Evolutionary conservation across 2,329 filamentous ascomycete genomes (phyloP).

Genomic region (Fusarium veterinarium): DNA sequence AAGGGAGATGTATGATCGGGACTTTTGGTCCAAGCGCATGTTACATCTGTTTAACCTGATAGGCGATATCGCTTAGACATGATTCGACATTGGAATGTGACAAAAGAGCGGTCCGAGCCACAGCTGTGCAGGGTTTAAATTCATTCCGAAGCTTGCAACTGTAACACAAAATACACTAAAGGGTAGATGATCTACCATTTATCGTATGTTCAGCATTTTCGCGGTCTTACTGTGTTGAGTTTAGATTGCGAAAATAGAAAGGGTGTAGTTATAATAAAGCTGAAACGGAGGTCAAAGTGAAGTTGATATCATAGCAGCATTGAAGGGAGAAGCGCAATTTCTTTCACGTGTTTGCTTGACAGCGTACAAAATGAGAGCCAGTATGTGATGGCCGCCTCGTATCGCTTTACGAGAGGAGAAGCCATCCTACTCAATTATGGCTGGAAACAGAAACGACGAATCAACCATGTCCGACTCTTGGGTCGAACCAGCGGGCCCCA

Average conservation of each 20-base stretch:
- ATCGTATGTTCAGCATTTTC: neutral
- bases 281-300: neutral
- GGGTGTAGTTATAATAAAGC: neutral
- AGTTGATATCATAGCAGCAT: neutral
- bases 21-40: neutral
- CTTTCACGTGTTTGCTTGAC: neutral
- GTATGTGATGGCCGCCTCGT: neutral
- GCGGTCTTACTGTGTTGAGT: neutral
- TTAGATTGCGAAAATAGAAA: neutral
- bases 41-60: neutral
- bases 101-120: neutral
- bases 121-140: neutral
- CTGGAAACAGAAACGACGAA: neutral
- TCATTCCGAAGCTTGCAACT: neutral
- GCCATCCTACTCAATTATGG: neutral
- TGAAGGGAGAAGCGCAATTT: too few species aligned
- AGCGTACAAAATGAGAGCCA: neutral
- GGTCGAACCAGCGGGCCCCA: constrained; percentile 1
- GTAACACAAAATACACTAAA: neutral
- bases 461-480: neutral
- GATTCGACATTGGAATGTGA: neutral
- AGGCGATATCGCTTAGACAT: neutral
- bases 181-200: neutral
- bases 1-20: neutral
- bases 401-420: neutral